These are phyloP conservation scores for Passalora sequoiae DNA, from an alignment of 2,329 filamentous ascomycete genomes.

Conservation along the genomic window DNA sequence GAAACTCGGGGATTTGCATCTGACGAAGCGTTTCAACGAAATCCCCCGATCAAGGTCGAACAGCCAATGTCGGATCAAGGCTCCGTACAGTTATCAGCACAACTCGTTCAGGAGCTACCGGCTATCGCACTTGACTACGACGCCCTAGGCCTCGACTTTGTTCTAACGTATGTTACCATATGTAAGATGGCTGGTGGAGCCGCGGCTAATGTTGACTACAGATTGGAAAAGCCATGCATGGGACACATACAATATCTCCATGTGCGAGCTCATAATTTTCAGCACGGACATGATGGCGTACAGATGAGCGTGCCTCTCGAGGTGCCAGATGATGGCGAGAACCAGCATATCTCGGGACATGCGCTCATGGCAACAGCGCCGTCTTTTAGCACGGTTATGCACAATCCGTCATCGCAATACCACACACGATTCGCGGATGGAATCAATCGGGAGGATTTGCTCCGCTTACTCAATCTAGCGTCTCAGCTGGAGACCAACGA, in stretches of 20 bases:
- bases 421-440: slow-evolving; percentile 13
- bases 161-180: slow-evolving; percentile 16
- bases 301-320: slow-evolving; percentile 13
- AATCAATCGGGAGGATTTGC: slow-evolving; percentile 18
- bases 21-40: slow-evolving; percentile 13
- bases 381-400: slow-evolving; percentile 16
- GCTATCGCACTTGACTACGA: slow-evolving; percentile 19
- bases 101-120: slow-evolving; percentile 9
- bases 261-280: slow-evolving; percentile 22
- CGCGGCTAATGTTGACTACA: slow-evolving; percentile 5
- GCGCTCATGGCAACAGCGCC: slow-evolving; percentile 22
- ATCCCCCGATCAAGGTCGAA: slow-evolving; percentile 5
- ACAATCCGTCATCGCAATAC: slow-evolving; percentile 11
- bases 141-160: slow-evolving; percentile 21
- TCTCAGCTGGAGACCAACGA: slow-evolving; percentile 17
- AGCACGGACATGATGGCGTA: slow-evolving; percentile 9
- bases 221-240: slow-evolving; percentile 23
- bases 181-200: background rate
- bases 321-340: slow-evolving; percentile 21
- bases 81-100: background rate
- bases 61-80: background rate
- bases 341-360: slow-evolving; percentile 24
- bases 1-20: slow-evolving; percentile 19
- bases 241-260: slow-evolving; percentile 22
- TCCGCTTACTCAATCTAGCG: slow-evolving; percentile 18